phyloP scores from a whole-genome alignment of 169 alveolate genomes.

The Plasmodium gaboni region DNA sequence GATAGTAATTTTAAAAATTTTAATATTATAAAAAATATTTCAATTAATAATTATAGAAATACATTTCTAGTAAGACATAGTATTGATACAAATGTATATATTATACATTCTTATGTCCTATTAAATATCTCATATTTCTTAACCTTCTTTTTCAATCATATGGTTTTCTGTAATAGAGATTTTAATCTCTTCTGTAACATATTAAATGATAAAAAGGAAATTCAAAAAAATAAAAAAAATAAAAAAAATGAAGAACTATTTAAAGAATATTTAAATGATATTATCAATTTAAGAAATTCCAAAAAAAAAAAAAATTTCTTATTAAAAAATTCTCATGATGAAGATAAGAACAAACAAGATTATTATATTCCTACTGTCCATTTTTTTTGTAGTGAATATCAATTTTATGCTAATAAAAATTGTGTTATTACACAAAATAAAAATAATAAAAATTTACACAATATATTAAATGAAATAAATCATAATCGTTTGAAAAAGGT shows the following conservation, averaged over 20 bases:
- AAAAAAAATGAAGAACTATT: slow-evolving; percentile 51
- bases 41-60: slow-evolving; percentile 28
- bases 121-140: slow-evolving; percentile 26
- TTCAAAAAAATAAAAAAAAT: slow-evolving; percentile 17
- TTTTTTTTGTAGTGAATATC: slow-evolving; percentile 65
- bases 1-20: slow-evolving; percentile 41
- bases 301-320: slow-evolving; percentile 6
- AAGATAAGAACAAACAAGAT: slow-evolving; percentile 13
- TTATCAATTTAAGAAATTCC: slow-evolving; percentile 1
- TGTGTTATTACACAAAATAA: slow-evolving; percentile 15
- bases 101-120: slow-evolving; percentile 42
- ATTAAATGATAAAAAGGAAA: slow-evolving; percentile 15
- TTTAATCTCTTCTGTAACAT: slow-evolving; percentile 46
- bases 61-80: slow-evolving; percentile 40
- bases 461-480: slow-evolving; percentile 24
- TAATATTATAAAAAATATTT: slow-evolving; percentile 26
- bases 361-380: slow-evolving; percentile 8
- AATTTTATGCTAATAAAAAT: slow-evolving; percentile 48
- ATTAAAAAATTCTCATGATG: slow-evolving; percentile 6
- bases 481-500: slow-evolving; percentile 27
- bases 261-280: slow-evolving; percentile 40
- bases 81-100: slow-evolving; percentile 53
- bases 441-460: slow-evolving; percentile 35
- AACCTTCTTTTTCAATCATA: slow-evolving; percentile 40
- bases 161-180: slow-evolving; percentile 54